These are phyloP conservation scores for Metschnikowia noctiluminum DNA, from an alignment of 805 yeast genomes.

Conservation along the genomic window DNA sequence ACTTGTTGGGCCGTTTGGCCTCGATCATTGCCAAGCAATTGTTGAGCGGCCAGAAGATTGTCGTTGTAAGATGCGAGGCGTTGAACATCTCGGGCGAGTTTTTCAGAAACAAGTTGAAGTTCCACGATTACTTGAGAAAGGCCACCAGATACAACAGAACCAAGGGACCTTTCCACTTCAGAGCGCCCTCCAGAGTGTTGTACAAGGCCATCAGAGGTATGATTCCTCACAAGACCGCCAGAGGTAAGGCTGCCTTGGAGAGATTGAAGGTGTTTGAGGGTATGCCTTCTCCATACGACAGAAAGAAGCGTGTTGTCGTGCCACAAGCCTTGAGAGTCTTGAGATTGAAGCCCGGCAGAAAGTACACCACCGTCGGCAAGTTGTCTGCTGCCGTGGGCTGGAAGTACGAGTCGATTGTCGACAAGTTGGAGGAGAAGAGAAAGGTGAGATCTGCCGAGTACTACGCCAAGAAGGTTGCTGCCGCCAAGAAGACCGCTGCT, in stretches of 20 bases:
- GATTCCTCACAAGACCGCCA: constrained; percentile 99
- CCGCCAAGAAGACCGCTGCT: constrained; percentile 84
- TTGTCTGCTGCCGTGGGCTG: constrained; percentile 97
- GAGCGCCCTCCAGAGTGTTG: constrained; percentile 99
- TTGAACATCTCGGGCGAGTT: constrained; percentile 99
- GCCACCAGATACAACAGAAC: constrained; percentile 98
- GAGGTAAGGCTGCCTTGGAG: constrained; percentile 99
- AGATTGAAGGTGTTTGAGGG: constrained; percentile 99
- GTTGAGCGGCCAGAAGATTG: constrained; percentile 96
- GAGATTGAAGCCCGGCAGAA: constrained; percentile 99
- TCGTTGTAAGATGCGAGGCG: constrained; percentile 95
- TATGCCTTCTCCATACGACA: constrained; percentile 99
- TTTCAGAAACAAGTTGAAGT: constrained; percentile 99
- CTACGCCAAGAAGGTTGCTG: constrained; percentile 98
- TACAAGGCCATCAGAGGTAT: constrained; percentile 99
- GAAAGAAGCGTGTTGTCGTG: constrained; percentile 99
- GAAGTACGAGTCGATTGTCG: constrained; percentile 98
- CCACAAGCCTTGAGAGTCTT: constrained; percentile 99
- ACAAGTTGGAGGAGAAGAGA: constrained; percentile 98
- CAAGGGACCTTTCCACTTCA: constrained; percentile 99
- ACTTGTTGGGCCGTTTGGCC: constrained; percentile 99
- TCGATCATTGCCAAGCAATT: constrained; percentile 98
- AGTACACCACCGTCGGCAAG: constrained; percentile 97
- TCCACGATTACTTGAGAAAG: constrained; percentile 99
- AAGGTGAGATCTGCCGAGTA: constrained; percentile 98